phyloP scores from a whole-genome alignment of 78 protist genomes.

The Planoprotostelium fungivorum region DNA sequence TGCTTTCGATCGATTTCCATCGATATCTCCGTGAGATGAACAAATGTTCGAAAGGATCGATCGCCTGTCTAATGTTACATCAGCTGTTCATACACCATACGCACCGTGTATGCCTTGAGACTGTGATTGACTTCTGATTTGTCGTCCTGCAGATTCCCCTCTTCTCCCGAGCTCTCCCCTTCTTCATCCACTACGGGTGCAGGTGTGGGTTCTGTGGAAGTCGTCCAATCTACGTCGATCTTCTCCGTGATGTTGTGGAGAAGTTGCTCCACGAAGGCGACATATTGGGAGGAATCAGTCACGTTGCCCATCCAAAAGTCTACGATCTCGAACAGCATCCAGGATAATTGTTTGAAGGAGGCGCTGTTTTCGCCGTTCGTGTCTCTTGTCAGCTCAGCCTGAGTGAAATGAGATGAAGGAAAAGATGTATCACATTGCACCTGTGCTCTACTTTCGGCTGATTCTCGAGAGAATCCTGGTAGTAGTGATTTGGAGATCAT shows the following conservation, averaged over 20 bases:
- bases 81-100: no score
- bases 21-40: no score
- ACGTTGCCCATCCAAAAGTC: background rate
- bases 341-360: background rate
- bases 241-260: background rate
- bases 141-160: no score
- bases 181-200: background rate
- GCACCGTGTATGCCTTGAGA: no score
- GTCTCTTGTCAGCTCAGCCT: background rate
- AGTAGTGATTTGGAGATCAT: background rate
- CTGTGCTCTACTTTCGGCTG: background rate
- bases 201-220: no score
- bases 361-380: background rate
- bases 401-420: background rate
- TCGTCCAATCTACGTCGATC: no score
- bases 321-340: background rate
- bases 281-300: background rate
- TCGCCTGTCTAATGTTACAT: background rate
- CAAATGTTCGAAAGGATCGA: background rate
- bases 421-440: background rate
- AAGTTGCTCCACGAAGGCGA: background rate
- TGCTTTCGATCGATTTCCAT: no score
- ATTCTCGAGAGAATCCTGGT: background rate
- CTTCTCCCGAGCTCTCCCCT: background rate
- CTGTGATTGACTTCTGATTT: no score